These are phyloP conservation scores for Fusarium guadeloupense DNA, from an alignment of 2,329 filamentous ascomycete species.

Conservation along the genomic window DNA sequence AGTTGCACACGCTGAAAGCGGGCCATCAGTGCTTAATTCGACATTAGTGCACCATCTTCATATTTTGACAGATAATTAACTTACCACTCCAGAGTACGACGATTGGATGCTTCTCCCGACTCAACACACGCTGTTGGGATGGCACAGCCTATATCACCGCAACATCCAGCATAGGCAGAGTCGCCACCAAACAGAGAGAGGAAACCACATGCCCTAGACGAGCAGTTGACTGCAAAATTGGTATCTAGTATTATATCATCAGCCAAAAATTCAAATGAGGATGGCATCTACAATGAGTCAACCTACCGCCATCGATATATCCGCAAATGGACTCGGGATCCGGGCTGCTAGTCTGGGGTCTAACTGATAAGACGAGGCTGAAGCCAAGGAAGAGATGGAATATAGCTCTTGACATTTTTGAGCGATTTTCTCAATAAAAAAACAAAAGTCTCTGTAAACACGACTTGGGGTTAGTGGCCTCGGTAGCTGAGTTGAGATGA, in stretches of 20 bases:
- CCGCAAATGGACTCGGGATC: slow-evolving; percentile 1
- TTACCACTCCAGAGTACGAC: slow-evolving; percentile 10
- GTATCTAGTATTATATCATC: neutral
- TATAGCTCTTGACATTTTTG: neutral
- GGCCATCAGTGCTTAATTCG: neutral
- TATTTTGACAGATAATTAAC: neutral
- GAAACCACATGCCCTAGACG: neutral
- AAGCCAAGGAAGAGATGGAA: neutral
- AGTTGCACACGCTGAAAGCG: slow-evolving; percentile 20
- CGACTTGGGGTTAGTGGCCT: too few relatives aligned
- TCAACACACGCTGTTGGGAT: slow-evolving; percentile 21
- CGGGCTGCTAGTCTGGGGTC: neutral
- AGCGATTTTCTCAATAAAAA: neutral
- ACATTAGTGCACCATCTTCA: neutral
- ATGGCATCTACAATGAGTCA: neutral
- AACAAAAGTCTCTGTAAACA: neutral
- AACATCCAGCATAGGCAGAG: slow-evolving; percentile 14
- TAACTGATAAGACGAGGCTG: neutral
- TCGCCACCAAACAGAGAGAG: neutral
- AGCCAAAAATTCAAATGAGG: neutral
- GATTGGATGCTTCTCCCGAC: slow-evolving; percentile 8
- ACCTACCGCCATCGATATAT: slow-evolving; percentile 11
- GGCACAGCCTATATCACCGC: neutral
- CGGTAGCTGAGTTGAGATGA: neutral
- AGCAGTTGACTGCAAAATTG: neutral